Conservation (phyloP, 176 grass and related monocot genomes). For the Carex myosuroides region DNA sequence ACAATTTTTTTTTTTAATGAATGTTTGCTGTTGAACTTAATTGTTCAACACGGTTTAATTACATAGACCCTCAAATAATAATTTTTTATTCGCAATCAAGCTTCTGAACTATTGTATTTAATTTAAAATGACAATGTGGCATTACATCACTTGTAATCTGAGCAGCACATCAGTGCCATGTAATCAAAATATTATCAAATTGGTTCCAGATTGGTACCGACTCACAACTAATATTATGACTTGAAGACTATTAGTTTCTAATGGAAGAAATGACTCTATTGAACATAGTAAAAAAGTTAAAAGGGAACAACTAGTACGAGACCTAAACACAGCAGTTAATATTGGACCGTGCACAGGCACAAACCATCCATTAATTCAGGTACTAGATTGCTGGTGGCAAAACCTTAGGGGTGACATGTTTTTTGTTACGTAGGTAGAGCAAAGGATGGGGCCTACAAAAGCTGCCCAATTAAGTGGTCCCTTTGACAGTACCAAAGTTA, state of each 20-base stretch:
- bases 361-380: background rate
- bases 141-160: background rate
- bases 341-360: background rate
- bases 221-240: background rate
- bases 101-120: background rate
- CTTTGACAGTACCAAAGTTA: background rate
- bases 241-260: background rate
- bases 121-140: background rate
- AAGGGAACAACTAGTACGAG: too few relatives aligned
- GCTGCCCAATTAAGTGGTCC: background rate
- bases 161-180: background rate
- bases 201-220: background rate
- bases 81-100: background rate
- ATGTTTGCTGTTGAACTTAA: background rate
- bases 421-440: background rate
- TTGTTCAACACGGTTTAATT: background rate
- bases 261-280: background rate
- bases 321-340: background rate
- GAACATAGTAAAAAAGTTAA: background rate
- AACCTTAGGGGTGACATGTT: background rate
- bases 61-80: background rate
- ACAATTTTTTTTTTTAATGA: background rate
- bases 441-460: conserved; percentile 1
- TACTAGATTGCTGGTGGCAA: background rate
- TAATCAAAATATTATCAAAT: background rate